These are phyloP conservation scores for Vanrija sp. DNA, from an alignment of 1,284 basidiomycete species.

Conservation along the genomic window DNA sequence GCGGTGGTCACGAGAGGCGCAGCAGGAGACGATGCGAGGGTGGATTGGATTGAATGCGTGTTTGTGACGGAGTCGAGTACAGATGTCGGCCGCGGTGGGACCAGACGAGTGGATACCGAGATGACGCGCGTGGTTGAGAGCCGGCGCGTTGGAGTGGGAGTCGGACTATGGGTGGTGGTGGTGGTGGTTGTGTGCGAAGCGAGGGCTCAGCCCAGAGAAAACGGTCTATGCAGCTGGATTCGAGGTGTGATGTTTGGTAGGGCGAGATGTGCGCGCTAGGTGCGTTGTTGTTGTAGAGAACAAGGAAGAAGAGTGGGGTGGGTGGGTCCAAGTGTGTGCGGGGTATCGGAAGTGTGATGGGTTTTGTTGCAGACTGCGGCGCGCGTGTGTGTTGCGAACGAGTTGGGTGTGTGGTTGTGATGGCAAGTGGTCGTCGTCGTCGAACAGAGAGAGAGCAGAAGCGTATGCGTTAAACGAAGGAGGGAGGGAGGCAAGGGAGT, in stretches of 20 bases:
- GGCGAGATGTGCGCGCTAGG: neutral
- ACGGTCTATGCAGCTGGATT: neutral
- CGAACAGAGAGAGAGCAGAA: neutral
- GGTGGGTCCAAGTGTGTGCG: neutral
- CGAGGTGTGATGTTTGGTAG: neutral
- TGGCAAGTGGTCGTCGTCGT: too few species aligned
- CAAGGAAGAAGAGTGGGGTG: neutral
- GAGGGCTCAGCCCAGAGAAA: neutral
- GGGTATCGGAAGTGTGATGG: neutral
- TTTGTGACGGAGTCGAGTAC: neutral
- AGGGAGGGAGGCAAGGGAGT: neutral
- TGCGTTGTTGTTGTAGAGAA: neutral
- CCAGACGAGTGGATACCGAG: too few species aligned
- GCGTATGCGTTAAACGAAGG: neutral
- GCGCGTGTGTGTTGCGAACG: neutral
- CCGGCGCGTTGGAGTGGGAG: neutral
- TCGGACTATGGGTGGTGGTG: neutral
- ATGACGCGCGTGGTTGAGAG: neutral
- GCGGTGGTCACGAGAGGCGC: too few species aligned
- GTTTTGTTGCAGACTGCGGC: neutral
- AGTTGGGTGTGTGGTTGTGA: neutral
- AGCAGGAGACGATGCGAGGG: neutral
- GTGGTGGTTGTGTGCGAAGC: neutral
- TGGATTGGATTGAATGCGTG: neutral
- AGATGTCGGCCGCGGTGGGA: neutral